These are phyloP conservation scores for Chlamydomonas urium DNA, from an alignment of 139 green algal species.

Conservation along the genomic window DNA sequence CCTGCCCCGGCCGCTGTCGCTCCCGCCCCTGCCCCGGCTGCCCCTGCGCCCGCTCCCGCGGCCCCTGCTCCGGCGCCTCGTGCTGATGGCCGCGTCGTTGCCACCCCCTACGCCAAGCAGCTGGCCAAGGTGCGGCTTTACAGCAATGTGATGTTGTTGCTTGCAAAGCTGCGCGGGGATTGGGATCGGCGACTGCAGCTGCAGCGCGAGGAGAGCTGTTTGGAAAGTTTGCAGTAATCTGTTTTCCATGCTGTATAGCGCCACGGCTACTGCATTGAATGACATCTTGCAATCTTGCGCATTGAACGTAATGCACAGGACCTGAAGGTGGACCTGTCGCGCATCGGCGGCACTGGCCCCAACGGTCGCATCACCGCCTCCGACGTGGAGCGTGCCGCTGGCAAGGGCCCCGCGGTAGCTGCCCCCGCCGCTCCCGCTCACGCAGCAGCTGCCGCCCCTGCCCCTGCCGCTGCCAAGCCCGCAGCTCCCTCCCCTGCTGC, in stretches of 20 bases:
- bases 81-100: slow-evolving; percentile 84
- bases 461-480: slow-evolving; percentile 22
- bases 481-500: slow-evolving; percentile 34
- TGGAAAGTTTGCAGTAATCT: no score
- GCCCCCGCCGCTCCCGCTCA: slow-evolving; percentile 31
- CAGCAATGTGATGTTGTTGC: no score
- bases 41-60: slow-evolving; percentile 31
- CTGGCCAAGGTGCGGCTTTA: no score
- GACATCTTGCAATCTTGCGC: no score
- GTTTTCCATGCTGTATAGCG: no score
- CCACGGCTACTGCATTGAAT: no score
- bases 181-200: no score
- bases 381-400: slow-evolving; percentile 80
- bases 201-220: no score
- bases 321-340: slow-evolving; percentile 72
- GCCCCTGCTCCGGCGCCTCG: slow-evolving; percentile 37
- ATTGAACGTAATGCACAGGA: no score
- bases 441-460: slow-evolving; percentile 31
- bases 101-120: slow-evolving; percentile 98
- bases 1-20: no score
- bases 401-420: slow-evolving; percentile 40
- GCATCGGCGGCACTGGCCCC: slow-evolving; percentile 78
- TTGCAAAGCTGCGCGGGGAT: no score
- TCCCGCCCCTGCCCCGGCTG: no score
- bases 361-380: slow-evolving; percentile 89